These are phyloP conservation scores for Xylaria hypoxylon DNA, from an alignment of 2,329 filamentous ascomycete genomes.

Conservation along the genomic window DNA sequence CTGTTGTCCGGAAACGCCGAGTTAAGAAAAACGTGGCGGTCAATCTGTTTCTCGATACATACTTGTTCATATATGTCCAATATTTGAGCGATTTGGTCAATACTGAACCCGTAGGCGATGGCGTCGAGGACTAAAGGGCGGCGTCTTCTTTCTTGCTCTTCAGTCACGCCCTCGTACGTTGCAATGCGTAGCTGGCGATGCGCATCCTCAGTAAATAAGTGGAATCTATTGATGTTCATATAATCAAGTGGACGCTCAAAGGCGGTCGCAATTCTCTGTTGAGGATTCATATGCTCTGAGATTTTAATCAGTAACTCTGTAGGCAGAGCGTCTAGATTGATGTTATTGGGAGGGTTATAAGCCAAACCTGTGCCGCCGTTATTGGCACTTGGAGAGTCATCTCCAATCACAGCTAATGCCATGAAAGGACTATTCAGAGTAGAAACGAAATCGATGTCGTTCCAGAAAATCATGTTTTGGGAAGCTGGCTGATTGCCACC, in stretches of 20 bases:
- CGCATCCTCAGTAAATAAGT: slow-evolving; percentile 8
- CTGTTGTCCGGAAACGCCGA: neutral
- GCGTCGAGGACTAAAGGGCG: neutral
- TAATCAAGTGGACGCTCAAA: neutral
- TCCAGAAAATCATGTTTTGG: neutral
- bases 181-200: neutral
- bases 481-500: too few relatives aligned
- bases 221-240: neutral
- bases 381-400: neutral
- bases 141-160: accelerated
- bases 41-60: neutral
- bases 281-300: accelerated
- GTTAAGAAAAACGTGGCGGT: slow-evolving; percentile 12
- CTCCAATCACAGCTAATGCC: neutral
- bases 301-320: neutral
- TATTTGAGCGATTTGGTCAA: neutral
- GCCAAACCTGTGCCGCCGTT: too few relatives aligned
- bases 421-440: too few relatives aligned
- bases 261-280: neutral
- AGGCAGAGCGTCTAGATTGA: neutral
- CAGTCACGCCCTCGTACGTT: neutral
- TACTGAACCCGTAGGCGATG: neutral
- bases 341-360: neutral
- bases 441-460: neutral
- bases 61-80: slow-evolving; percentile 10